Percentiles rank a stretch among this genome's conserved stretches.
These are phyloP conservation scores for Ophiostoma montium DNA, from an alignment of 2,329 filamentous ascomycete genomes.

Conservation along the genomic window DNA sequence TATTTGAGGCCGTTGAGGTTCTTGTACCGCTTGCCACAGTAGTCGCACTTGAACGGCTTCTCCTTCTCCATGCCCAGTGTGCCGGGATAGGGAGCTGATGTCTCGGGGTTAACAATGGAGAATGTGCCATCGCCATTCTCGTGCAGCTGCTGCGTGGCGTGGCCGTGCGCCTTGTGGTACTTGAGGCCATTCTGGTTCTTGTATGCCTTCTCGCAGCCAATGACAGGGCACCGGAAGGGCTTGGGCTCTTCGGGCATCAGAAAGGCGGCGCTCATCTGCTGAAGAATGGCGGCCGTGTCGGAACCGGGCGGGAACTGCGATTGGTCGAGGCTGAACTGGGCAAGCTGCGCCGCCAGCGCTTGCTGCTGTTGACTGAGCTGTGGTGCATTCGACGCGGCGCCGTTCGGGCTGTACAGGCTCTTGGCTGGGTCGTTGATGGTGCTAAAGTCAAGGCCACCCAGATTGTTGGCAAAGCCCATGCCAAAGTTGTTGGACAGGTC, in stretches of 20 bases:
- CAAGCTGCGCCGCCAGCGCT: slow-evolving; percentile 51
- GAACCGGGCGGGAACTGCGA: slow-evolving; percentile 65
- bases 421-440: slow-evolving; percentile 88
- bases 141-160: slow-evolving; percentile 91
- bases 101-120: slow-evolving; percentile 94
- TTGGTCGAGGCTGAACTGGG: slow-evolving; percentile 61
- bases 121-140: slow-evolving; percentile 96
- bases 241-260: slow-evolving; percentile 82
- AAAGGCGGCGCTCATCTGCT: slow-evolving; percentile 40
- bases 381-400: slow-evolving; percentile 30
- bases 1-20: slow-evolving; percentile 98
- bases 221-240: slow-evolving; percentile 93
- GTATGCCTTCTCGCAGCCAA: slow-evolving; percentile 97
- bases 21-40: slow-evolving; percentile 97
- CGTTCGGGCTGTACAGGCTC: slow-evolving; percentile 76
- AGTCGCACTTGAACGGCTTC: slow-evolving; percentile 95
- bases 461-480: slow-evolving; percentile 35
- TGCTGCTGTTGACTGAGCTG: slow-evolving; percentile 49
- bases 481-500: slow-evolving; percentile 33
- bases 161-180: slow-evolving; percentile 69
- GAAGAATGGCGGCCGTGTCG: slow-evolving; percentile 46
- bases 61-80: slow-evolving; percentile 99
- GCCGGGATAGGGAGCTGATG: slow-evolving; percentile 83
- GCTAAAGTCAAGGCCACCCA: slow-evolving; percentile 34
- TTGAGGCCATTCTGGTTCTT: slow-evolving; percentile 99